Evolutionary conservation across 2,329 filamentous ascomycete genomes (phyloP), one percentile per base, ranked within the genome.

Genomic region (Periconia macrospinosa): DNA sequence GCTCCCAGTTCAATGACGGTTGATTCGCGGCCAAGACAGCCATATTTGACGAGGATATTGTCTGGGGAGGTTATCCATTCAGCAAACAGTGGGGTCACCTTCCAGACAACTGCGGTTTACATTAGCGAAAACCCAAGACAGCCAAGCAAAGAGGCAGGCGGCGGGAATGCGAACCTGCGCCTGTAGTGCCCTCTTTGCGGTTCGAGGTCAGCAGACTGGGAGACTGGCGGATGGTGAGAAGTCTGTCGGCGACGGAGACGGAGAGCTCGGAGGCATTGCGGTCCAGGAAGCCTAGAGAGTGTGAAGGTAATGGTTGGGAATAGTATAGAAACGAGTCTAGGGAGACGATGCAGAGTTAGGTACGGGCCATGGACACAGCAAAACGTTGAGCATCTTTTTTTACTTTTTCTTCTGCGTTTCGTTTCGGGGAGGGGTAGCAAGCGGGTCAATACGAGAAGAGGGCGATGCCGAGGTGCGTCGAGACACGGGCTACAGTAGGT

Each of bases 271-370:
- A 71, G 10, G 89, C 86, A 59, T 83, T 85, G 15, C 89, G 79
- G 71, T 96, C 88, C 58, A 97, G 77, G 74, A 97, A 94, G 67
- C 93, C 94, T 10, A 97, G 62, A 15, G 63, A 66, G 54, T 62
- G 86, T 13, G 88, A 89, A 0, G 89, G 86, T 23, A 91, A 84
- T 17, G 85, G 77, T 69, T 89, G 86, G 42, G 91, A 88, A 78
- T 96, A 97, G 51, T 97, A 81, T 37, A 92, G 76, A 68, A 96
- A 97, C 5, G 91, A 90, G 77, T 97, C 93, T 96, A 70, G 50
- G 33, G 9, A 33, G 42, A 37, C 10, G 19, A 44, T 23, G 50
- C 52, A 8, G 8, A 46, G 45, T 53, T 27, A 50, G 50, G 55
- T 47, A 57, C n/a, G n/a, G n/a, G n/a, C n/a, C n/a, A n/a, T 62